Base-by-base conservation (phyloP, 2,329 filamentous ascomycete genomes). In the Arthroderma uncinatum region DNA sequence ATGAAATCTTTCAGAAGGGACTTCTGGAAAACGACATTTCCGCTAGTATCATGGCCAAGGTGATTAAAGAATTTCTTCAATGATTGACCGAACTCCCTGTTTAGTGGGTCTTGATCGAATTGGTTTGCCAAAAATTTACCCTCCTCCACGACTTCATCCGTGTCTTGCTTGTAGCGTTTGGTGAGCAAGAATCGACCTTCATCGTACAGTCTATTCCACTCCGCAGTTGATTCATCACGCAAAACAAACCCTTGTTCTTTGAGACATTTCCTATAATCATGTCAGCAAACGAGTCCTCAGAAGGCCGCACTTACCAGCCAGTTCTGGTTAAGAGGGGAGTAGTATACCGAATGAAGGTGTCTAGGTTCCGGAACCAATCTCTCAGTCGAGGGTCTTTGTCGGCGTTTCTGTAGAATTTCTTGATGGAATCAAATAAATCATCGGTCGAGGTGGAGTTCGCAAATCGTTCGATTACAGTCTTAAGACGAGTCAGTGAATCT, bases 391-490 rank as follows among this genome's bases (percentile, higher is more conserved):
- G 82, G 63, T 98, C 93, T 19, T 79, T 79, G 62, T 97, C 89
- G 3, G 93, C 90, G 70, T 95, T 89, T 53, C 78, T 77, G 76
- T 97, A 97, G 64, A 98, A 85, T 62, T 83, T 81, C 63, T 90
- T 85, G 71, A 98, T 85, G 0, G 90, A 83, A 16, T 87, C 84
- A 75, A 93, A 89, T 2, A 97, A 76, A 63, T 95, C 89, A 62
- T 94, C 86, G 34, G 84, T 83, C 0, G 91, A 96, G 7, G 93
- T 97, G 67, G 85, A 85, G 72, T 98, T 97, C 68, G 93, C 93
- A 65, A 96, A 97, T 52, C 93, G 87, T 77, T 97, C 93, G 63
- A 98, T 84, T 19, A 98, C 78, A 7, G 83, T 89, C 82, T 88
- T 78, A 19, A 75, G 72, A 50, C 70, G 65, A 63, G 74, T 82